Base-by-base conservation (phyloP, 2,329 filamentous ascomycete genomes). In the Coniochaeta hoffmannii region DNA sequence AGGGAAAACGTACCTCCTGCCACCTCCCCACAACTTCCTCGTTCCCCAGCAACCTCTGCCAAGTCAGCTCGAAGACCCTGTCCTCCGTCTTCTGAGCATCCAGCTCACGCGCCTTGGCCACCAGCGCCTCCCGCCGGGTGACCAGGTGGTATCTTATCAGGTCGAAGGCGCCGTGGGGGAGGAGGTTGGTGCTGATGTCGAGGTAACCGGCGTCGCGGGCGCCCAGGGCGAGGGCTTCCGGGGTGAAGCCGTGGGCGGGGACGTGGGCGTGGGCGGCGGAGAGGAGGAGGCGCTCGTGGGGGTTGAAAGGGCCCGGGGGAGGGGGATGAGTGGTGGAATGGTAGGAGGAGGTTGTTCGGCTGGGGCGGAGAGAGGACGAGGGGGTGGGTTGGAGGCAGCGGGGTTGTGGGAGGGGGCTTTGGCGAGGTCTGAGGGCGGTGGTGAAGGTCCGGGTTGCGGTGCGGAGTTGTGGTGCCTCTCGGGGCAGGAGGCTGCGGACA, bases 201-300 rank as follows among this genome's bases (percentile, higher is more conserved):
- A 90, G 84, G 69, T 93, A 96, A 46, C 92, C 91, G 17, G 86
- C 85, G 65, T 96, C 90, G 65, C 85, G 85, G 58, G 90, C 90
- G 58, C 93, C 94, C 22, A 88, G 80, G 44, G 82, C 81, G 10
- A 99, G 79, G 0, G 92, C 78, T 19, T 82, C 77, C 51, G 78
- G 74, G 0, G 90, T 89, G 78, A 97, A 99, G 68, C 94, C 94
- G 68, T 90, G 81, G 53, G 79, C 70, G 17, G 91, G 90, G 10
- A 97, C 85, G 69, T 96, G 88, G 30, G 73, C 68, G 63, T 94
- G 83, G 17, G 92, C 88, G n/a, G 90, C 84, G 49, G 87, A 79
- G 59, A 99, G 88, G 67, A 97, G 95, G 56, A 82, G 75, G 44
- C 79, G 75, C 76, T 97, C 90, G 68, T 81, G 78, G 59, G 76